Evolutionary conservation across 1,139 yeast genomes (phyloP), one percentile per base, ranked within the genome.

Genomic region (Yamadazyma friedrichii): DNA sequence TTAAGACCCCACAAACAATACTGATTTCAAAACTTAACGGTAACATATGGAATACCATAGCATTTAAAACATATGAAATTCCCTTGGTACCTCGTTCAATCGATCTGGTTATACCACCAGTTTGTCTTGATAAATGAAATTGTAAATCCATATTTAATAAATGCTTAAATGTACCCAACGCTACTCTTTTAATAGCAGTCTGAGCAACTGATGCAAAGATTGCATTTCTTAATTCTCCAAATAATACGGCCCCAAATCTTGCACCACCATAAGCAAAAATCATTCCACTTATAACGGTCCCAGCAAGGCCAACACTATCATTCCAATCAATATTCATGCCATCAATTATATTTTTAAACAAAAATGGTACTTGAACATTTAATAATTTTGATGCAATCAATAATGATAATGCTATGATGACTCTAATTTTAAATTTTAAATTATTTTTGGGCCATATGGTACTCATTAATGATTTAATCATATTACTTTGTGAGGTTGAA

Each of bases 11-110:
- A 61, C 97, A 88, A 6, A 93, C 99, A 45, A 93, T 82, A 4
- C 87, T 76, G 40, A 93, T 93, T 62, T 93, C 99, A 59, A 93
- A 85, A 1, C 95, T 75, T 30, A 93, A 85, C 6, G 99, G 99
- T 34, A 93, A 73, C 25, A 93, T 91, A 59, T 94, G 98, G 67
- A 93, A 93, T 11, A 94, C 96, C 96, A 93, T 87, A 3, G 98
- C 96, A 31, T 88, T 82, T 40, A 93, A 69, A 5, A 93, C 97
- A 55, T 86, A 91, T 17, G 95, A 84, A 40, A 93, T 93, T 64
- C 99, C 98, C 54, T 93, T 93, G 1, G 98, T 93, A 59, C 99
- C 99, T 52, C 98, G 74, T 57, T 93, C 99, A 54, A 93, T 93
- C 1, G 98, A 98, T 47, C 98, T 72, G 0, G 97, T 93, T 35